Evolutionary conservation across 768 basidiomycete genomes (phyloP).

Genomic region (Boletus rubropictus): DNA sequence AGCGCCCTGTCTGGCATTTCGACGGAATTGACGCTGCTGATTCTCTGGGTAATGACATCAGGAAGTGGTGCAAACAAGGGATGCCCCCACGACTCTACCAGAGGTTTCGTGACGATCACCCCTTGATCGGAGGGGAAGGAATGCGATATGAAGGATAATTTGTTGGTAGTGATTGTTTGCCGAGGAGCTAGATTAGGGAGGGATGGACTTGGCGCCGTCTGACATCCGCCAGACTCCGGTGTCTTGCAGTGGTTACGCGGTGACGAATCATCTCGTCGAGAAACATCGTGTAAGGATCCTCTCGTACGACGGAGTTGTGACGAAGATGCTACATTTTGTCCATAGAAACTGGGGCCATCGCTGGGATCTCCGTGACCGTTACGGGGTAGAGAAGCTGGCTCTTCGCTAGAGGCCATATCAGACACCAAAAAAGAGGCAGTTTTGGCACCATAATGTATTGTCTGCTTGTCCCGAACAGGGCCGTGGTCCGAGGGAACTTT

Average conservation of each 20-base stretch:
- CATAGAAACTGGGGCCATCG: constrained; percentile 41
- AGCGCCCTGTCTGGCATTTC: constrained; percentile 55
- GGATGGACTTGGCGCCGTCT: constrained; percentile 14
- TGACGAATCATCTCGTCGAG: constrained; percentile 16
- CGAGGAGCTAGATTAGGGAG: constrained; percentile 22
- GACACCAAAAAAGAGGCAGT: constrained; percentile 46
- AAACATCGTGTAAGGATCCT: constrained; percentile 23
- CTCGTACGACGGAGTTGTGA: constrained; percentile 23
- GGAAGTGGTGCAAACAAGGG: constrained; percentile 58
- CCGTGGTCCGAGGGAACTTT: constrained; percentile 45
- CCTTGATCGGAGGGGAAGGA: constrained; percentile 36
- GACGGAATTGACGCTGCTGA: constrained; percentile 46
- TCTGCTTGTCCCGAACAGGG: constrained; percentile 32
- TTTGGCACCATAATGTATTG: constrained; percentile 40
- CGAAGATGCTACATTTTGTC: constrained; percentile 41
- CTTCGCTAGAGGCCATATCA: constrained; percentile 34
- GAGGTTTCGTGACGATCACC: constrained; percentile 35
- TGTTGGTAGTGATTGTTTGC: constrained; percentile 20
- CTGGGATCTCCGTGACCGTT: constrained; percentile 22
- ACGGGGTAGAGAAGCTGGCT: constrained; percentile 11
- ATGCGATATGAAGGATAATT: constrained; percentile 43
- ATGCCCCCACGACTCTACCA: constrained; percentile 55
- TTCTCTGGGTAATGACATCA: constrained; percentile 46
- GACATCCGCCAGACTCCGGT: constrained; percentile 23
- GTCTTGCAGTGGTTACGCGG: constrained; percentile 14